Conservation (phyloP, 257 asterid genomes). For the Lavandula angustifolia region DNA sequence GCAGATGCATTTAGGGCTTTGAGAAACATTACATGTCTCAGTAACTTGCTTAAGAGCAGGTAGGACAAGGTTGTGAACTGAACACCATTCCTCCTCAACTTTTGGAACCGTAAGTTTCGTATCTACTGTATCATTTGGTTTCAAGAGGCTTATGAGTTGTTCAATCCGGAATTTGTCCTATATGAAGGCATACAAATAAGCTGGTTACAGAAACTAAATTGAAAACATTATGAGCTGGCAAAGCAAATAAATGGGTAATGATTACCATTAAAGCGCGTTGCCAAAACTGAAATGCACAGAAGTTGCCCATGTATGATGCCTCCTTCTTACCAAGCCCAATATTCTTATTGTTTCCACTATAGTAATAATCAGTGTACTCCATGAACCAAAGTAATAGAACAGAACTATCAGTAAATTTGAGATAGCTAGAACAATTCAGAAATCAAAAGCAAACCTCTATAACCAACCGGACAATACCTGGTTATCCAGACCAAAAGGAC, state of each 20-base stretch:
- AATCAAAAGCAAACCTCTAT: conserved; percentile 5
- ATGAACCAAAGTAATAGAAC: conserved; percentile 41
- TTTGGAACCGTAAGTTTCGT: conserved; percentile 37
- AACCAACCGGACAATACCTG: conserved; percentile 50
- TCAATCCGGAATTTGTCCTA: conserved; percentile 74
- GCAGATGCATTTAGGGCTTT: conserved; percentile 11
- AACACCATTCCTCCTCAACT: conserved; percentile 91
- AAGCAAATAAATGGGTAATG: conserved; percentile 21
- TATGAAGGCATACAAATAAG: conserved; percentile 32
- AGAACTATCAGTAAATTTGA: conserved; percentile 34
- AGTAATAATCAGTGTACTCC: conserved; percentile 58
- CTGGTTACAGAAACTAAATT: conserved; percentile 24
- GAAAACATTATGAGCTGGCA: conserved; percentile 20
- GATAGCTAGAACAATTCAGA: conserved; percentile 20
- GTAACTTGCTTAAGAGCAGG: conserved; percentile 76
- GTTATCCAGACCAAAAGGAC: conserved; percentile 76
- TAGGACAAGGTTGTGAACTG: conserved; percentile 71
- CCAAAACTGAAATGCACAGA: conserved; percentile 88
- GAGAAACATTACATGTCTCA: conserved; percentile 64
- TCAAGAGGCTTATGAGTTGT: conserved; percentile 49
- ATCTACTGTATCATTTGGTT: conserved; percentile 43
- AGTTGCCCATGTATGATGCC: conserved; percentile 60
- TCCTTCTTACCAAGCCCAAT: conserved; percentile 77
- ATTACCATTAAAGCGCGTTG: conserved; percentile 77
- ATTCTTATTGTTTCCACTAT: conserved; percentile 45